Evolutionary conservation across 768 basidiomycete genomes (phyloP).

Genomic region (Mrakia frigida): DNA sequence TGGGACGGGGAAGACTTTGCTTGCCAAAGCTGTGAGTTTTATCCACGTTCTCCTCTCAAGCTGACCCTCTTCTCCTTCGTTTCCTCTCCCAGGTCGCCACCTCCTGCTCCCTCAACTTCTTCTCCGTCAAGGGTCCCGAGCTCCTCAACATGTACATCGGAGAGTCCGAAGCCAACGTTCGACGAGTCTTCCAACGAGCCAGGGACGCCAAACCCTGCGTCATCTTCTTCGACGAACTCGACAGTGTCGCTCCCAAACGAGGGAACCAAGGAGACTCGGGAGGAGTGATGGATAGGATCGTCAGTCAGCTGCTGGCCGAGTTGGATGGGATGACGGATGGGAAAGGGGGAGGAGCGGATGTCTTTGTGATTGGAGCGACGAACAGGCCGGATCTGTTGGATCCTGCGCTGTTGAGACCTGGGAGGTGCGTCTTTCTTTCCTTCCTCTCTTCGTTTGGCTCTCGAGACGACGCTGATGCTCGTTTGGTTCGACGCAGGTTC

Average conservation of each 20-base stretch:
- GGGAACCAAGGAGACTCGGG: conserved; percentile 95
- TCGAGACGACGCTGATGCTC: conserved; percentile 45
- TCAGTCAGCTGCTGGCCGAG: conserved; percentile 88
- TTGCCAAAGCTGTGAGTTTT: conserved; percentile 73
- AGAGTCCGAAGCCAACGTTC: conserved; percentile 66
- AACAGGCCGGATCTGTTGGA: conserved; percentile 90
- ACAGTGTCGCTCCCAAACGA: conserved; percentile 88
- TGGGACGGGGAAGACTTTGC: conserved; percentile 89
- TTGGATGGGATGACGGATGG: conserved; percentile 80
- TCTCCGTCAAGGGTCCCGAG: conserved; percentile 96
- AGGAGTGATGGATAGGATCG: conserved; percentile 96
- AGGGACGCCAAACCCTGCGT: conserved; percentile 89
- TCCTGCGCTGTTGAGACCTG: conserved; percentile 79
- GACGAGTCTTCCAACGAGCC: conserved; percentile 78
- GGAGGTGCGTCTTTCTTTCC: conserved; percentile 57
- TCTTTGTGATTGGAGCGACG: conserved; percentile 94
- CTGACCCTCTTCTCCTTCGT: not conserved
- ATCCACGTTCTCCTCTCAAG: not conserved
- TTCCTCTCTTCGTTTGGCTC: not conserved
- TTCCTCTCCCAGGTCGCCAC: conserved; percentile 58
- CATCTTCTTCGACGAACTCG: conserved; percentile 94
- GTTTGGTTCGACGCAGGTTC: conserved; percentile 55
- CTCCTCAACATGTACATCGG: conserved; percentile 98
- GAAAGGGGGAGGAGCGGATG: conserved; percentile 55
- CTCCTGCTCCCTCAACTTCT: conserved; percentile 88